Base-by-base conservation (phyloP, 2,329 filamentous ascomycete species). In the Calonectria naviculata region DNA sequence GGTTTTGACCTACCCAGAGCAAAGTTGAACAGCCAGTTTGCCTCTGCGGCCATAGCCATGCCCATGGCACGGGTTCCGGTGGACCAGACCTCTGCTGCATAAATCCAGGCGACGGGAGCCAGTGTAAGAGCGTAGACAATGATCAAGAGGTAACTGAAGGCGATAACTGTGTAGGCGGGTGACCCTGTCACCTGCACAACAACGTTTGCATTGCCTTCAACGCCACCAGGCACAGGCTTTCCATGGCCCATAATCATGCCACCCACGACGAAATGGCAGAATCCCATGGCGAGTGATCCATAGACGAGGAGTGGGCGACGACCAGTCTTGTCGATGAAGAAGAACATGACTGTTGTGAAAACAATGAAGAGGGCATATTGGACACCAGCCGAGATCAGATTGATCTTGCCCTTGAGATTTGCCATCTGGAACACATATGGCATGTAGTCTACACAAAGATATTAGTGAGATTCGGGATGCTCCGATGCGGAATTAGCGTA, bases 241-340 rank as follows among this genome's bases (percentile, higher is more conserved):
- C 86, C 86, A 68, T 85, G 83, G 7, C 78, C 82, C 8, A 84
- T 85, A 78, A 89, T 85, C 46, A 87, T 80, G 24, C 81, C 87
- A 13, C 85, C 87, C 34, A 87, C 87, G 9, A 86, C 79, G 65
- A 86, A 88, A 68, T 88, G 86, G 60, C 85, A 92, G 9, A 89
- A 76, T 4, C 49, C 49, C 49, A 54, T 54, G n/a, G 17, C 49
- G 5, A 54, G n/a, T 19, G 49, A 28, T 24, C 91, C 91, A n/a
- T 86, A 83, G 70, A 92, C 89, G 73, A 93, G 87, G 60, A 93
- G 84, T 73, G 89, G 88, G 70, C 91, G 91, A 70, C 91, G 87
- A 31, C 91, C 91, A n/a, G 86, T 84, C 19, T 80, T 83, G 71
- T 89, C 87, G 61, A 89, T 87, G 71, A 85, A 85, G 34, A 87